phyloP scores from a whole-genome alignment of 176 grass and related monocot genomes.

The Pontederia crassipes region DNA sequence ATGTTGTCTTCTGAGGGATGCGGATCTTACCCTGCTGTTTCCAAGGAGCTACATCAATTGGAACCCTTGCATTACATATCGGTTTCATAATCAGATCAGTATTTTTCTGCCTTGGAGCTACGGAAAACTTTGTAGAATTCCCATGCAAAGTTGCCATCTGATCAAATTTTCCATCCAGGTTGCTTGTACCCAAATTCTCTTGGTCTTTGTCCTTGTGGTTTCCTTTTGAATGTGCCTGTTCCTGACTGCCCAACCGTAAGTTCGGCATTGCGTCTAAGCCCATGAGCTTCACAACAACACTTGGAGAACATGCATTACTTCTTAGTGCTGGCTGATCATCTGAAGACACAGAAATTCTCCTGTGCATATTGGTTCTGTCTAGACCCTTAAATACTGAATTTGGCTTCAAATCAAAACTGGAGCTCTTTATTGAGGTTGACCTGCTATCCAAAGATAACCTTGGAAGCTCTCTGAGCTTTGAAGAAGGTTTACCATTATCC shows the following conservation, averaged over 20 bases:
- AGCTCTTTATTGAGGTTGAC: slow-evolving; percentile 39
- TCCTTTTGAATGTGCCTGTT: slow-evolving; percentile 3
- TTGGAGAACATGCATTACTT: slow-evolving; percentile 37
- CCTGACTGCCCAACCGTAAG: slow-evolving; percentile 9
- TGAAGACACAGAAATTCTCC: slow-evolving; percentile 6
- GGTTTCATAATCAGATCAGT: slow-evolving; percentile 36
- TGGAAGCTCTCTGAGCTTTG: slow-evolving; percentile 33
- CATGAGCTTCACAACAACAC: slow-evolving; percentile 94
- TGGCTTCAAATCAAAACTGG: slow-evolving; percentile 28
- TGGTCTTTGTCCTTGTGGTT: slow-evolving; percentile 9
- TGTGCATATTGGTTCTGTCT: slow-evolving; percentile 31
- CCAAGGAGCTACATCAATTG: slow-evolving; percentile 69
- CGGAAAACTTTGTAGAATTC: slow-evolving; percentile 22
- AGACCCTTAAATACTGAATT: slow-evolving; percentile 30
- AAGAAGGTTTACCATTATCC: slow-evolving; percentile 17
- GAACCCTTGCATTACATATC: slow-evolving; percentile 49
- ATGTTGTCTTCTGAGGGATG: slow-evolving; percentile 47
- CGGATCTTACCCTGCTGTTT: slow-evolving; percentile 66
- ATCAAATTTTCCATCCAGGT: slow-evolving; percentile 35
- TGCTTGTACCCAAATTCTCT: slow-evolving; percentile 19
- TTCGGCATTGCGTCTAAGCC: slow-evolving; percentile 69
- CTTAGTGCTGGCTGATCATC: slow-evolving; percentile 35
- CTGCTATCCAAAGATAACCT: slow-evolving; percentile 77
- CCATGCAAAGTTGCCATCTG: slow-evolving; percentile 21
- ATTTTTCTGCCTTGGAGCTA: slow-evolving; percentile 29